phyloP scores from a whole-genome alignment of 495 filamentous ascomycete species.

The Letharia lupina region DNA sequence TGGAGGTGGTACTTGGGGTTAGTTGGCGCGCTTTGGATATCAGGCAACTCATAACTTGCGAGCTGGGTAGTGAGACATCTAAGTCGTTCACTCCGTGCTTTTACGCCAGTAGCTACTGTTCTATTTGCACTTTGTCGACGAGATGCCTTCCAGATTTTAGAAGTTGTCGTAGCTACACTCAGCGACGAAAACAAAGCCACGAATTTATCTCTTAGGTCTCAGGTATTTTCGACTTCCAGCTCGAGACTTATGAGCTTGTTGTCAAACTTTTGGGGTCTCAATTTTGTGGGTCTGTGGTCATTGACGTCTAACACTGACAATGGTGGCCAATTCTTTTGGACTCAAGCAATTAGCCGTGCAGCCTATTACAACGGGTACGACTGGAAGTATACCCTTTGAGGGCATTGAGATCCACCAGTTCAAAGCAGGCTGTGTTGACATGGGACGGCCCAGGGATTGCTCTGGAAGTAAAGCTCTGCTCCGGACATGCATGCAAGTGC shows the following conservation, averaged over 20 bases:
- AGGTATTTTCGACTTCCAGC: neutral
- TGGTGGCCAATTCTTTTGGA: neutral
- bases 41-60: neutral
- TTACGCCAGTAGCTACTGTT: neutral
- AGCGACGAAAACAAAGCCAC: neutral
- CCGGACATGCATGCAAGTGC: neutral
- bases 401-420: neutral
- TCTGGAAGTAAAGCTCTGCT: neutral
- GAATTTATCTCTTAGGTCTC: neutral
- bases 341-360: neutral
- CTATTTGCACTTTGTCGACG: neutral
- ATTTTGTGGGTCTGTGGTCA: neutral
- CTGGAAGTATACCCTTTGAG: neutral
- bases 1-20: conserved; percentile 95
- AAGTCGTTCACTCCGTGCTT: neutral
- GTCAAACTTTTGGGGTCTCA: neutral
- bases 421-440: neutral
- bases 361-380: neutral
- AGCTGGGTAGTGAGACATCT: neutral
- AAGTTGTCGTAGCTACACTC: neutral
- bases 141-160: neutral
- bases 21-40: neutral
- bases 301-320: neutral
- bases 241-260: too few relatives aligned
- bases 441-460: neutral